Base-by-base conservation (phyloP, 1,139 yeast genomes). In the Wickerhamiella pararugosa region DNA sequence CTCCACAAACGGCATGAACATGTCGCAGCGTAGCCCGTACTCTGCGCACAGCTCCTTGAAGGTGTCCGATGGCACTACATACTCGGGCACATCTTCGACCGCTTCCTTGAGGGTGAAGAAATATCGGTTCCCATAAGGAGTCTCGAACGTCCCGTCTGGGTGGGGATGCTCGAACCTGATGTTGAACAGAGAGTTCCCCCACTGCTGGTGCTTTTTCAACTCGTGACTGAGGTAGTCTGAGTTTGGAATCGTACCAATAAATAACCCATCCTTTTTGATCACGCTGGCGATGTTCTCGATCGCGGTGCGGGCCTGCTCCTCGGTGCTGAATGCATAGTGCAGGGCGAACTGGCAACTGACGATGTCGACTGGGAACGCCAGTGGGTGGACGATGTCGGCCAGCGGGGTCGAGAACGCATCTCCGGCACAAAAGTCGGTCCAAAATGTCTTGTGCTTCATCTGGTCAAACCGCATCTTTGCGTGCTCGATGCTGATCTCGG, bases 51-150 rank as follows among this genome's bases (percentile, higher is more conserved):
- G 63, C 46, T 79, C 73, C 57, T 94, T 69, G 46, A 90, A 73
- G 0, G 80, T 74, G 54, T 90, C 96, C 62, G 90, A 86, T 0
- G 97, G 98, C 5, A 90, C 96, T n/a, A 90, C 92, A 56, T 82
- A 90, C 57, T 90, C 99, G 0, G 97, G 97, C 6, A 90, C 96
- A 54, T 90, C 79, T 49, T 84, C 96, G 39, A 90, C 92, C 0
- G 99, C 98, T 62, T 90, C 98, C 51, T 78, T 77, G 47, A 90
- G 65, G 63, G 70, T 83, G 57, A 83, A 90, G 42, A 73, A 74
- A 59, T 90, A 90, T 53, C 75, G 70, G 59, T 86, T 82, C 0
- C 98, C 98, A 58, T 68, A 87, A 3, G 43, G 44, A 1, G 79
- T 74, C 11, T 76, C 66, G 55, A 84, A 84, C 37, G 61, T 67